Base-by-base conservation (phyloP, 768 basidiomycete genomes). In the Naematelia aurantialba region DNA sequence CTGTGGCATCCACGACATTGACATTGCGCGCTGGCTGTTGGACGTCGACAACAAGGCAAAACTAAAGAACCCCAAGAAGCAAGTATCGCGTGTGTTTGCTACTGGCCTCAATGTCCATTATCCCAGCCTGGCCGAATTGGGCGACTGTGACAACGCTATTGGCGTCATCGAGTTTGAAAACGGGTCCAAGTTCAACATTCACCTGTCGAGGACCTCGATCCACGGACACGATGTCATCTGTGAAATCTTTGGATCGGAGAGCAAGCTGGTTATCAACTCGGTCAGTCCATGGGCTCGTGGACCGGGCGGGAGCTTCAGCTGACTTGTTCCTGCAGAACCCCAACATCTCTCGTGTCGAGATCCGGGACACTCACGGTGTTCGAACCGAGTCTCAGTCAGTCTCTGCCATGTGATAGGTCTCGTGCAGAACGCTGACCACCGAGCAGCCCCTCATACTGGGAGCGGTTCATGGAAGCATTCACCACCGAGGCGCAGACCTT, bases 1-100 rank as follows among this genome's bases (percentile, higher is more conserved):
- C 48, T 58, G 55, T 21, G 66, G 59, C 3, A 59, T 67, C 17
- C 66, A 67, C 57, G 67, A 68, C 42, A 62, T 65, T 26, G 67
- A 68, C 34, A 30, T 59, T 14, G 56, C 63, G 3, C 47, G 67
- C 29, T 68, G 67, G 64, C 50, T 58, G 17, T 58, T 60, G 5
- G 31, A 45, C 13, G 45, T 60, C 31, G 48, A 57, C 19, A 27
- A 25, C 42, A 26, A 22, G 17, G 24, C 14, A 4, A 60, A 46
- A 10, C 52, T 54, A 13, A 24, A 11, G 8, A 54, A 54, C 22
- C 52, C 52, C 3, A n/a, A n/a, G 19, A 65, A 61, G 47, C 57
- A 62, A 50, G 67, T 68, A 31, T 58, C 27, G 10, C 12, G 45
- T 14, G 64, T 65, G 44, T 66, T 53, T 31, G 61, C 61, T 13